Evolutionary conservation across 163 green algal species (phyloP), one percentile per base, ranked within the genome.

Genomic region (Coccomyxa subellipsoidea): DNA sequence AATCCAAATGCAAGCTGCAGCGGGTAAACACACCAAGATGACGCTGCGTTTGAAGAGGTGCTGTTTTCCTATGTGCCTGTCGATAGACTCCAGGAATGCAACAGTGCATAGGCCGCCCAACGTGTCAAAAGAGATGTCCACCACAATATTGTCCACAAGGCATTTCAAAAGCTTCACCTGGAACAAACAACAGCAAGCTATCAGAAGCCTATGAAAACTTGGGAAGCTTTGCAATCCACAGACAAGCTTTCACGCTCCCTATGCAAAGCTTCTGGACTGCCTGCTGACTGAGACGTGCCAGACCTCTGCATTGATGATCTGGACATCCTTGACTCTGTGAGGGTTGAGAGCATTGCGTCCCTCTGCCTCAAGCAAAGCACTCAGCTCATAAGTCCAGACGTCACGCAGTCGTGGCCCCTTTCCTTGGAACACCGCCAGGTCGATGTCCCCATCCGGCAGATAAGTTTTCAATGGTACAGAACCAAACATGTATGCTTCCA

Each of bases 371-470:
- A 98, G 88, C 10, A 89, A 84, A 2, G 75, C 77, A 73, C 91
- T 85, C 80, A 98, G 88, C 85, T 92, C 84, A 5, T 85, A 85
- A 2, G 90, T 92, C 96, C 96, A 99, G 0, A 75, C 91, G 34
- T 97, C 92, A 6, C 84, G 83, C 54, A 96, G 47, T 12, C 23
- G 12, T 21, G 54, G 25, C 36, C 23, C 73, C 9, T 59, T 80
- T 3, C 18, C 31, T 40, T 84, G 76, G 75, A 93, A 92, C 5
- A 93, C 59, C 21, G 87, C 91, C 39, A 97, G 79, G 85, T 99
- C 96, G 76, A 99, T 98, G 86, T 99, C 96, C 6, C 96, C 96
- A 82, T 99, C 96, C 5, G 96, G 96, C 36, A 99, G 86, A 82
- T 97, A 99, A 0, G 96, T 98, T 31, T 93, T 90, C 38, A 99